Base-by-base conservation (phyloP, 495 filamentous ascomycete genomes). In the Daldinia grandis region DNA sequence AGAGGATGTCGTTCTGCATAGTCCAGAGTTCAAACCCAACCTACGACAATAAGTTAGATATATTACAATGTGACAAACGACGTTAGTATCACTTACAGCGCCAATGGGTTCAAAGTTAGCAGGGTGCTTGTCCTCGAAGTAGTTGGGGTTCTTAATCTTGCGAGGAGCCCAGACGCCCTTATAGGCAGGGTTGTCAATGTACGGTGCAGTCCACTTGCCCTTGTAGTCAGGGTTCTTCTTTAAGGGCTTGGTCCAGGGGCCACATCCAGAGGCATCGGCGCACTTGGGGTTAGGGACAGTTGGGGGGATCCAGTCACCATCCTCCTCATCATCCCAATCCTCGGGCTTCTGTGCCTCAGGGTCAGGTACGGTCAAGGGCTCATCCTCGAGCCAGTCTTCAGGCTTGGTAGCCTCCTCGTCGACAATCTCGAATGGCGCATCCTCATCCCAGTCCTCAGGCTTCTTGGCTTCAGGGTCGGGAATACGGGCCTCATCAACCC, bases 11-110 rank as follows among this genome's bases (percentile, higher is more conserved):
- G 81, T 90, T 96, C 79, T 97, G 95, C 95, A 99, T 99, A 74
- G 96, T 98, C 95, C 95, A 99, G 83, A 99, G 92, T 83, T 98
- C 96, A 74, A 97, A 98, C 74, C 95, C 95, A 84, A 98, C 93
- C 90, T 93, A 76, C 8, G 50, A 62, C 7, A 21, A 58, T 19
- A 65, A 33, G 66, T 78, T 67, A 76, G 75, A 58, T 62, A 25
- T 7, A 31, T 17, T 24, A 17, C 25, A 10, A 25, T 10, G 38
- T 17, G 9, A 30, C 21, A 27, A 25, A 8, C 1, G 27, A 49
- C 37, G 40, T 59, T 21, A 53, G 31, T 38, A 49, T 51, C 17
- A 90, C 91, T 89, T 86, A 93, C 90, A 84, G 94, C 96, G 69
- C 96, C 96, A 81, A 99, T 98, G 62, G 95, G 93, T 85, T 99